A percentile compares a stretch with the other conserved stretches of the same genome.
Conservation (phyloP, 108 stramenopile genomes). For the Bacterosira constricta region DNA sequence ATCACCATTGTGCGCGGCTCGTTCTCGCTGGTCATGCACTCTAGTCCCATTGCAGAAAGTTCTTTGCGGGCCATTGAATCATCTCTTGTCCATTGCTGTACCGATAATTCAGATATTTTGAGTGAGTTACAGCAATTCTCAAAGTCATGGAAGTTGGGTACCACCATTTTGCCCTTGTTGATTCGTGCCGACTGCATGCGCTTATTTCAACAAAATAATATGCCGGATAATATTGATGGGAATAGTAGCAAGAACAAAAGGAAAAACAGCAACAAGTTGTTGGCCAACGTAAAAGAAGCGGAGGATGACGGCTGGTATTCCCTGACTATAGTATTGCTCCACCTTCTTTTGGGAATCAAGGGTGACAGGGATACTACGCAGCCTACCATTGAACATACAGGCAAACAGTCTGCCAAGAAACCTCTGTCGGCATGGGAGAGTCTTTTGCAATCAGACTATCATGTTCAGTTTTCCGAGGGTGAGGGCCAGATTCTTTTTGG, state of each 20-base stretch:
- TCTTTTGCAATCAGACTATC: slow-evolving; percentile 39
- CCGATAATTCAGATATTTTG: too few relatives aligned
- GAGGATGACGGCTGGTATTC: slow-evolving; percentile 51
- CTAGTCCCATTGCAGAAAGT: slow-evolving; percentile 50
- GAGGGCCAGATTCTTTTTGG: slow-evolving; percentile 40
- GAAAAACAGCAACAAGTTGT: not conserved
- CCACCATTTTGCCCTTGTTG: slow-evolving; percentile 26
- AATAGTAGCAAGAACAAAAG: not conserved
- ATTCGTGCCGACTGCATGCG: slow-evolving; percentile 64
- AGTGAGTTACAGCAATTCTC: too few relatives aligned
- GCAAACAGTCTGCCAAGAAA: not conserved
- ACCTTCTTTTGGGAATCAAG: slow-evolving; percentile 43
- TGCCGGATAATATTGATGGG: not conserved
- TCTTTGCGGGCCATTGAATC: slow-evolving; percentile 62
- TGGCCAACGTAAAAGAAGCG: not conserved
- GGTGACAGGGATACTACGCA: slow-evolving; percentile 1
- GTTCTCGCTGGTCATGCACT: slow-evolving; percentile 28
- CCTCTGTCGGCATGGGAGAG: slow-evolving; percentile 18
- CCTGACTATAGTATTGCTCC: slow-evolving; percentile 46
- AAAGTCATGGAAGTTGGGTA: too few relatives aligned
- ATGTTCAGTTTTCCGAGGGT: slow-evolving; percentile 28
- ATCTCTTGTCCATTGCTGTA: slow-evolving; percentile 24
- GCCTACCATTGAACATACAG: not conserved
- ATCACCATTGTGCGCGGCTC: slow-evolving; percentile 23
- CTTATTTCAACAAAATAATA: slow-evolving; percentile 32